Evolutionary conservation across 208 protist species (phyloP).

Genomic region (Trypanosoma grayi): DNA sequence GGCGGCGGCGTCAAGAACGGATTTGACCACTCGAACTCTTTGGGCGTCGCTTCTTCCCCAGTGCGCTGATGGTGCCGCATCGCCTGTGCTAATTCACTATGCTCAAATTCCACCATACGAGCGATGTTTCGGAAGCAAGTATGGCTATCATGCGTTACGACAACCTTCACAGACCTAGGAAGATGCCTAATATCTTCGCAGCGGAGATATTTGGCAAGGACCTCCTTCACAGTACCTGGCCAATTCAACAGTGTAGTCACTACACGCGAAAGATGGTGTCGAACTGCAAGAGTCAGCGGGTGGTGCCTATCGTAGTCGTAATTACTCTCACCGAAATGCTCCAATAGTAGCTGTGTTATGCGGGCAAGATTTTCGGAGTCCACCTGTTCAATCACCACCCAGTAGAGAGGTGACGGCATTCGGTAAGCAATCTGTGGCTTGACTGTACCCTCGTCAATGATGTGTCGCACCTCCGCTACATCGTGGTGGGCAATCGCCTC

Average conservation of each 20-base stretch:
- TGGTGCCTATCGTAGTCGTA: slow-evolving; percentile 47
- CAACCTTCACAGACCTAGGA: slow-evolving; percentile 33
- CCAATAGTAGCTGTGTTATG: slow-evolving; percentile 21
- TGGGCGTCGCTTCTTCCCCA: neutral
- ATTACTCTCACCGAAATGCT: slow-evolving; percentile 20
- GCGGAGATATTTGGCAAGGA: slow-evolving; percentile 39
- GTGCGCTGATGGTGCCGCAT: slow-evolving; percentile 11
- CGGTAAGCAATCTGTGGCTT: neutral
- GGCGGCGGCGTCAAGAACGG: slow-evolving; percentile 37
- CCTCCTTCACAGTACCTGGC: slow-evolving; percentile 40
- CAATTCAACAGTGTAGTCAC: slow-evolving; percentile 28
- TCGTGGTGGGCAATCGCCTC: slow-evolving; percentile 16
- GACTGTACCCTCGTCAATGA: neutral
- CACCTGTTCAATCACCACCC: slow-evolving; percentile 17
- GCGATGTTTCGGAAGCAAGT: slow-evolving; percentile 33
- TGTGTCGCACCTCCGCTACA: slow-evolving; percentile 9
- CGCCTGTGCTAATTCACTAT: slow-evolving; percentile 32
- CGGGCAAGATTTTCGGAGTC: slow-evolving; percentile 19
- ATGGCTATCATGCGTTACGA: slow-evolving; percentile 28
- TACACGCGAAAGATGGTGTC: slow-evolving; percentile 28
- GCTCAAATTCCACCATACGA: slow-evolving; percentile 18
- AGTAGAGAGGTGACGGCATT: slow-evolving; percentile 23
- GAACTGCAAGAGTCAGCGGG: slow-evolving; percentile 61
- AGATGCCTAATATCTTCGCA: slow-evolving; percentile 34
- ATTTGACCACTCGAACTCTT: slow-evolving; percentile 36